Evolutionary conservation across 164 flowering plant genomes (phyloP), one percentile per base, ranked within the genome.

Genomic region (Amborella trichopoda): DNA sequence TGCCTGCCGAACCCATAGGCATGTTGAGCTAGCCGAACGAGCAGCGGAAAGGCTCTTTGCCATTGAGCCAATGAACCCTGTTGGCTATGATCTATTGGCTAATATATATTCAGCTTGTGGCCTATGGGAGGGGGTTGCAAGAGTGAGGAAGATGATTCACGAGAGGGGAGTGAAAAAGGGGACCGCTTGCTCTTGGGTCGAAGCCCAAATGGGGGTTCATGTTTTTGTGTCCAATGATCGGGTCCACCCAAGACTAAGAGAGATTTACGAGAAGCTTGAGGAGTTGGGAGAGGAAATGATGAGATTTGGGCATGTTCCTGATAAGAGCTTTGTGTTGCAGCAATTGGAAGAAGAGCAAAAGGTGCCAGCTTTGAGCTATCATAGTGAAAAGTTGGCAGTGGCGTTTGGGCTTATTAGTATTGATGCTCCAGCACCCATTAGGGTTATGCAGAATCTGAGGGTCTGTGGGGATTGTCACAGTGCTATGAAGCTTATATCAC

Each of bases 21-120:
- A 80, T 50, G 56, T 83, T 13, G 80, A 76, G 21, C 72, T 89
- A 14, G 95, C 83, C 19, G 77, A 78, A 59, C 43, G 70, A 9
- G 90, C 93, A 6, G 80, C 83, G 4, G 59, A 64, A 58, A 72
- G 71, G 38, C 50, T 85, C 50, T 45, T 62, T 24, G 66, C 60
- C 60, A 80, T 82, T 17, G 95, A 89, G 53, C 90, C 94, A 6
- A 65, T 40, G 33, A 79, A 70, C 61, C 65, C 69, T 1, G 89
- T 81, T 24, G 68, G 74, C 49, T 59, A 60, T 26, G 37, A 76
- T 59, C 40, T 81, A 41, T 27, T 89, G 60, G 69, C 77, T 6
- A 66, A 53, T 53, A 41, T 83, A 38, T 76, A 82, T 58, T 75
- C 85, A 20, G 71, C 70, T 66, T 58, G 71, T 37, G 93, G 80